A percentile compares a stretch with the other conserved stretches of the same genome.
Evolutionary conservation across 192 early-diverging fungal genomes (phyloP).

Genomic region (Backusella morwellensis): DNA sequence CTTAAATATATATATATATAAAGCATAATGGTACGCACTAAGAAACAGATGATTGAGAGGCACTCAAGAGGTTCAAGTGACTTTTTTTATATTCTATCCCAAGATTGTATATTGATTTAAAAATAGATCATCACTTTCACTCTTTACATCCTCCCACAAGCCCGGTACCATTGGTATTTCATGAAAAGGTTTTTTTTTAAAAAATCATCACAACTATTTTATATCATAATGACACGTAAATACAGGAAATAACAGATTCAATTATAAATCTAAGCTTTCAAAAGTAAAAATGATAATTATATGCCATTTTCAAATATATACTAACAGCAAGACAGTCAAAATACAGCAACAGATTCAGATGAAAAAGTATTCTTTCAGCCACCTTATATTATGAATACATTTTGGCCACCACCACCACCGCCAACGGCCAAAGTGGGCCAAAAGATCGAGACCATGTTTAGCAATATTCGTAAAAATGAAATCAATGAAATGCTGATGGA

Average conservation of each 20-base stretch:
- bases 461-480: slow-evolving; percentile 42
- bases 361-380: slow-evolving; percentile 6
- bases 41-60: slow-evolving; percentile 2
- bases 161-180: slow-evolving; percentile 1
- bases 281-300: neutral
- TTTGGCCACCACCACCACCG: slow-evolving; percentile 6
- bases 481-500: slow-evolving; percentile 80
- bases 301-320: neutral
- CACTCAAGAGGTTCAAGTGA: neutral
- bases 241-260: neutral
- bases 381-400: slow-evolving; percentile 5
- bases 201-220: too few species aligned
- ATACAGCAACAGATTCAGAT: neutral
- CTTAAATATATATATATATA: neutral
- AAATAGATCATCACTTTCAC: neutral
- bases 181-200: neutral
- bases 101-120: neutral
- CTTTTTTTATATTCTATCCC: neutral
- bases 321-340: neutral
- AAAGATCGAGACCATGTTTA: slow-evolving; percentile 14
- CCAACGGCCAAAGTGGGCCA: neutral
- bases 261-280: neutral
- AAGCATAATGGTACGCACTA: neutral
- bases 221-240: neutral
- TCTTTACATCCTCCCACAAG: neutral